These are phyloP conservation scores for Vitis vinifera DNA, from an alignment of 164 flowering plant species.

Conservation along the genomic window ASM3070453v1 NC_081820.1:26272501-26273000, in stretches of 20 bases:
- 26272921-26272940: conserved; percentile 67
- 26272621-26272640: not conserved
- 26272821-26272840: conserved; percentile 77
- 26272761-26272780: not conserved
- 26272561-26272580: not conserved
- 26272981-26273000: conserved; percentile 50
- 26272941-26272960: conserved; percentile 57
- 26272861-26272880: conserved; percentile 69
- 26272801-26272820: conserved; percentile 29
- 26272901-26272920: conserved; percentile 85
- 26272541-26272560: not conserved
- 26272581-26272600: too few relatives aligned
- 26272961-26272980: conserved; percentile 30
- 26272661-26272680: not conserved
- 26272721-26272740: too few relatives aligned
- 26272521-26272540: not conserved
- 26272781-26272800: conserved; percentile 19
- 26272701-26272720: too few relatives aligned
- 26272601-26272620: not conserved
- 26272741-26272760: too few relatives aligned
- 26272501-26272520: not conserved
- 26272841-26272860: conserved; percentile 73
- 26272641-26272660: not conserved
- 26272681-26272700: too few relatives aligned
- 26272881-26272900: conserved; percentile 81